These are phyloP conservation scores for Glycine soja DNA, from an alignment of 306 rosid species.

Conservation along the genomic window DNA sequence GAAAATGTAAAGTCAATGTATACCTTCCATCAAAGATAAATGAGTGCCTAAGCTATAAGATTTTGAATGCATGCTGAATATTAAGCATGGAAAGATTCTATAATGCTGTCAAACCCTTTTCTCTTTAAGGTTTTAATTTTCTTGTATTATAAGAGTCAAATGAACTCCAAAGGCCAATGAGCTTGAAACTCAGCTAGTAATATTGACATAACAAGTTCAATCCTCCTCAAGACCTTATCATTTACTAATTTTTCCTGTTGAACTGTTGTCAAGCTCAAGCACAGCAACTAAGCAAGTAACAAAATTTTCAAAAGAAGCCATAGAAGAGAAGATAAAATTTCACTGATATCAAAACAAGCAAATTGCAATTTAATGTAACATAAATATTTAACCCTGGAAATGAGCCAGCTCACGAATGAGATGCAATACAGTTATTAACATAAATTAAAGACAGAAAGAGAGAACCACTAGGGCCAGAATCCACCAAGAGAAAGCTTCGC, in stretches of 20 bases:
- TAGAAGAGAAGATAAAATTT: too few species aligned
- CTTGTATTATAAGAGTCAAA: background rate
- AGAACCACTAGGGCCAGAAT: too few species aligned
- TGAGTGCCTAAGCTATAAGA: slow-evolving; percentile 7
- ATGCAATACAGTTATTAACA: too few species aligned
- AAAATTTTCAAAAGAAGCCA: background rate
- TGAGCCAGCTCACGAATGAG: too few species aligned
- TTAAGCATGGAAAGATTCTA: slow-evolving; percentile 7
- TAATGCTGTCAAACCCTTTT: background rate
- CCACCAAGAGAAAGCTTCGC: slow-evolving; percentile 96
- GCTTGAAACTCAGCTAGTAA: background rate
- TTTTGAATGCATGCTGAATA: slow-evolving; percentile 22
- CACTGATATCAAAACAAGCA: too few species aligned
- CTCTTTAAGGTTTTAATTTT: background rate
- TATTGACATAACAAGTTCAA: background rate
- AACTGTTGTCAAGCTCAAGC: background rate
- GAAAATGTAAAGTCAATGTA: slow-evolving; percentile 48
- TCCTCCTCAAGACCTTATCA: background rate
- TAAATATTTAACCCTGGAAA: too few species aligned
- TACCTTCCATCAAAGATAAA: slow-evolving; percentile 31
- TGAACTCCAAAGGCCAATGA: background rate
- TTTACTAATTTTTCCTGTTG: background rate
- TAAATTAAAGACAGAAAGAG: too few species aligned
- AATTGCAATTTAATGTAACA: too few species aligned
- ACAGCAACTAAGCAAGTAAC: background rate